These are phyloP conservation scores for Phanerochaete sordida DNA, from an alignment of 768 basidiomycete genomes.

Conservation along the genomic window DNA sequence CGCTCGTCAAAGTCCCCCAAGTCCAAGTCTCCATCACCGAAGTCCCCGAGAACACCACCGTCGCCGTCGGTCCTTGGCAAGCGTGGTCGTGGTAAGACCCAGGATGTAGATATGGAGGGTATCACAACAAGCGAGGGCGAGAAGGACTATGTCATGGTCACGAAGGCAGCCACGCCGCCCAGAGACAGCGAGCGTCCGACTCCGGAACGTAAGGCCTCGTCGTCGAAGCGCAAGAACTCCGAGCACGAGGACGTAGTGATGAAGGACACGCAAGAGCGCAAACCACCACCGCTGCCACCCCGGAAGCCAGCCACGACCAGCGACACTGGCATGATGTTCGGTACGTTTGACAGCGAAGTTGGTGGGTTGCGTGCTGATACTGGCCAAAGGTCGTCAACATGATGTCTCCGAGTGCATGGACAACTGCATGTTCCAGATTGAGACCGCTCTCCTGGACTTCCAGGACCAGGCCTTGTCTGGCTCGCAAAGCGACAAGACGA, in stretches of 20 bases:
- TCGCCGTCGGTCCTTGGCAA: constrained; percentile 66
- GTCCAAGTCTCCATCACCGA: constrained; percentile 15
- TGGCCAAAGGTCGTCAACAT: constrained; percentile 80
- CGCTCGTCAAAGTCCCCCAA: constrained; percentile 12
- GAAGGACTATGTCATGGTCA: constrained; percentile 33
- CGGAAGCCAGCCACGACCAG: constrained; percentile 48
- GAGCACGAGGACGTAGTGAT: constrained; percentile 26
- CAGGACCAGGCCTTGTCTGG: constrained; percentile 44
- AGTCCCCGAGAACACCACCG: not conserved
- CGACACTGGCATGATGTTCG: constrained; percentile 89
- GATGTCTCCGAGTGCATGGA: constrained; percentile 99
- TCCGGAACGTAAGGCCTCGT: constrained; percentile 13
- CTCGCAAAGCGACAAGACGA: constrained; percentile 54
- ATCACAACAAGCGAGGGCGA: not conserved
- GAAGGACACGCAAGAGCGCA: constrained; percentile 28
- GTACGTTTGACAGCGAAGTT: constrained; percentile 36
- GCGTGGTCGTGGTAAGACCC: constrained; percentile 40
- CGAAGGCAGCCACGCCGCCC: constrained; percentile 31
- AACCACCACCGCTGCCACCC: constrained; percentile 56
- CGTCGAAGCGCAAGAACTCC: constrained; percentile 17
- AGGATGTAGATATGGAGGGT: constrained; percentile 39
- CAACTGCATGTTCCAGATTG: constrained; percentile 98
- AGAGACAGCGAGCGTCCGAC: constrained; percentile 4
- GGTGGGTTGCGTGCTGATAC: not conserved
- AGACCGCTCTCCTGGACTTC: constrained; percentile 83